phyloP scores from a whole-genome alignment of 192 early-diverging fungal genomes.

The Entomortierella lignicola region DNA sequence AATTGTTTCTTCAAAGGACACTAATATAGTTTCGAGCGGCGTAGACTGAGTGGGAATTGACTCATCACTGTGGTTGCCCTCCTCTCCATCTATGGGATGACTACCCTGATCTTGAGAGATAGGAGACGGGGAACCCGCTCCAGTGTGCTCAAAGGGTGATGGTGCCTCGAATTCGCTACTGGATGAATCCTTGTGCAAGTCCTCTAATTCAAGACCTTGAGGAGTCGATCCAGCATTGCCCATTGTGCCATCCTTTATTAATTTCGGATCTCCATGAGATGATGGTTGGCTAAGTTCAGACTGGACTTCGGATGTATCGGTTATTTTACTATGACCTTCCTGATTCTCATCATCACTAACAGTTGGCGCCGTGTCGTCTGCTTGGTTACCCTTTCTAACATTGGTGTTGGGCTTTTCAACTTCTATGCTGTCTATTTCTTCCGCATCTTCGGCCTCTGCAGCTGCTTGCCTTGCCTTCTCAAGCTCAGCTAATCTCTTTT shows the following conservation, averaged over 20 bases:
- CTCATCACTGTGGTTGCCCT: background rate
- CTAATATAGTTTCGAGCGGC: slow-evolving; percentile 1
- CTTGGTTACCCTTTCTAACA: background rate
- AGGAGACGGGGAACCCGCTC: background rate
- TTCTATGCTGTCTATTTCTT: slow-evolving; percentile 30
- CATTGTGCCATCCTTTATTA: too few relatives aligned
- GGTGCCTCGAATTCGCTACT: background rate
- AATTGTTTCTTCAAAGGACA: slow-evolving; percentile 9
- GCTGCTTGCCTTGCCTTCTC: slow-evolving; percentile 46
- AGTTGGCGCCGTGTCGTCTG: background rate
- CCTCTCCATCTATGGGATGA: background rate
- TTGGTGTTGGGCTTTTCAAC: background rate
- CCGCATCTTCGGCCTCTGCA: slow-evolving; percentile 31
- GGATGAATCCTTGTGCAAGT: background rate
- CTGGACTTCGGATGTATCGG: background rate
- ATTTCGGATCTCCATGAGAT: too few relatives aligned
- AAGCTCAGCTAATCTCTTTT: slow-evolving; percentile 36
- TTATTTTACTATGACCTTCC: background rate
- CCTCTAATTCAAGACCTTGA: too few relatives aligned
- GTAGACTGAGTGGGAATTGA: background rate
- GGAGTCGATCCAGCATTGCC: too few relatives aligned
- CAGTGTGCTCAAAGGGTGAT: background rate
- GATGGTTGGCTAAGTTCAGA: too few relatives aligned
- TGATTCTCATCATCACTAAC: background rate
- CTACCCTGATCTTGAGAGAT: slow-evolving; percentile 10